Base-by-base conservation (phyloP, 1,284 basidiomycete genomes). In the Fomitopsis pinicola region DNA sequence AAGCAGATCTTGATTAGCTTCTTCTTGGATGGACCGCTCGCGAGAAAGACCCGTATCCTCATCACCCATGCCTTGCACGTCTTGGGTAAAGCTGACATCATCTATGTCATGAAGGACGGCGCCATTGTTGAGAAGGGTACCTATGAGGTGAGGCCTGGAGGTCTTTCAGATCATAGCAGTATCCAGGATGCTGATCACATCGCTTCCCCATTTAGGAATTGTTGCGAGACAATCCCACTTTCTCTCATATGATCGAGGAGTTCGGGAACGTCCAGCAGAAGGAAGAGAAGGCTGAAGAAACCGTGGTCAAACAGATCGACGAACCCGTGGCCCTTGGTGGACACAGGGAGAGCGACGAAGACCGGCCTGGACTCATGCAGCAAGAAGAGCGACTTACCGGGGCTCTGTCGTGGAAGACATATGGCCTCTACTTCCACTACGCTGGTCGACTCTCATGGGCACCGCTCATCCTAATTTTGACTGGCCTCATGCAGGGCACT, bases 11-110 rank as follows among this genome's bases (percentile, higher is more conserved):
- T 88, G 28, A 82, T 89, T 30, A 78, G 86, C 56, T 87, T 86
- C 65, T 73, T 90, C 17, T 72, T 87, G 9, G 74, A 69, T 19
- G 82, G 83, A 2, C 82, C 89, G 0, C 74, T 92, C 30, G 78
- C 81, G 0, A 73, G 78, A 38, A 82, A 87, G 48, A 92, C 90
- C 0, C 78, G 91, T n/a, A 78, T 94, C 22, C 78, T 94, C 14
- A 90, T 91, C 36, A 92, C 90, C 0, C 92, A 94, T 70, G 83
- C 88, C 36, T 77, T 91, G 9, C 84, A 86, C 65, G 84, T 91
- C n/a, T 75, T 92, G 1, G 86, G 87, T 61, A 83, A 82, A 69
- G 78, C 80, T 2, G 83, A 85, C 70, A 82, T 86, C 67, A 86
- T 94, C 59, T 89, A 91, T 70, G 83, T 88, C 42, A 82, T 92